Evolutionary conservation across 164 flowering plant genomes (phyloP).

Genomic region (Dillenia suffruticosa): DNA sequence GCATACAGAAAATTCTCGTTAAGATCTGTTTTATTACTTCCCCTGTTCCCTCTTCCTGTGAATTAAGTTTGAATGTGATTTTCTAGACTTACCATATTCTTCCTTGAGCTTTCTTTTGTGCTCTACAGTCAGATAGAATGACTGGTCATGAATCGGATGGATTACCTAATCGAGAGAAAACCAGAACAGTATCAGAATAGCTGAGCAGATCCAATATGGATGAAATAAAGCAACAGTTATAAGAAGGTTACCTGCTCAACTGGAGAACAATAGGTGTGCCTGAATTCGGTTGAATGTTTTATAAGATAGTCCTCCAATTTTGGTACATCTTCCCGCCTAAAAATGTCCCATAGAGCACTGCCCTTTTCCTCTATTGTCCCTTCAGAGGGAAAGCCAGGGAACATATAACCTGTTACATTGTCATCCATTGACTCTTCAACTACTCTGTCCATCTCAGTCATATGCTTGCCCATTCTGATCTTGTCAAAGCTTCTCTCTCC

Average conservation of each 20-base stretch:
- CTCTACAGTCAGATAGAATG: conserved; percentile 57
- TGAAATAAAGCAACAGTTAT: too few species aligned
- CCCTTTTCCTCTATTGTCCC: conserved; percentile 22
- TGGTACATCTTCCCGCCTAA: conserved; percentile 63
- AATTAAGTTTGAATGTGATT: neutral
- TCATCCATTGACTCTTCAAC: neutral
- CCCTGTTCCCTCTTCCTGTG: too few species aligned
- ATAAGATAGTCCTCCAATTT: conserved; percentile 53
- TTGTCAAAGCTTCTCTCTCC: too few species aligned
- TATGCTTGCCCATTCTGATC: too few species aligned
- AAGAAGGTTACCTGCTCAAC: conserved; percentile 42
- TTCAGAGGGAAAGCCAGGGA: conserved; percentile 13
- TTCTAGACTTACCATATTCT: conserved; percentile 54
- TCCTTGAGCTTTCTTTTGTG: conserved; percentile 78
- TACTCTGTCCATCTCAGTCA: neutral
- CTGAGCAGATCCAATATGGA: too few species aligned
- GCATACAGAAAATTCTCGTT: neutral
- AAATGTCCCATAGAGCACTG: conserved; percentile 77
- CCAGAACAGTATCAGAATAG: neutral
- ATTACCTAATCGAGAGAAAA: conserved; percentile 35
- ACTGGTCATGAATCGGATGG: conserved; percentile 87
- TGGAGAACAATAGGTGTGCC: conserved; percentile 57
- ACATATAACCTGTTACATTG: neutral
- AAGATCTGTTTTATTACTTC: too few species aligned
- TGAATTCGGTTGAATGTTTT: conserved; percentile 51